Base-by-base conservation (phyloP, 2,329 filamentous ascomycete species). In the Phialophora macrospora region DNA sequence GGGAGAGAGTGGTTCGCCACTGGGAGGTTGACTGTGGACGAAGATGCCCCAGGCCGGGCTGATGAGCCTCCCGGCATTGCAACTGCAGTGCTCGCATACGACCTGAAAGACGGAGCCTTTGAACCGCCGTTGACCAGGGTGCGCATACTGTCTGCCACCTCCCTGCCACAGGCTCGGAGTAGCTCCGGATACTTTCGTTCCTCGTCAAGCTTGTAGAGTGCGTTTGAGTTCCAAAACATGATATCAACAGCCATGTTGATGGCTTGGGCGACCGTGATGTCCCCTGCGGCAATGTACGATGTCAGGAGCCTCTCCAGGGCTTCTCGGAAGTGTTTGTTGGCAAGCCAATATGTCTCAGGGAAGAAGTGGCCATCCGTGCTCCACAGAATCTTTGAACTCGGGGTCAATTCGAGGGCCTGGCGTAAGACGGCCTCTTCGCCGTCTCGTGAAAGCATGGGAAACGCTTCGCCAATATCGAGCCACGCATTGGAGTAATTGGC, bases 341-440 rank as follows among this genome's bases (percentile, higher is more conserved):
- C 90, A 4, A 94, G 80, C 72, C 90, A 85, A 72, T 88, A 95
- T 0, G 89, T 92, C 76, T 94, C 91, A 0, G 91, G 90, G 66
- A 91, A 90, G 76, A 85, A 90, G 74, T 93, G 90, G 0, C 90
- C 91, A 73, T 93, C 90, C 0, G 90, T 93, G 68, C 90, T 92
- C 86, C 90, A 94, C 0, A 94, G 78, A 0, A 95, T 82, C 78
- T 94, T 94, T 59, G 86, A 87, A 62, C 85, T 87, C 0, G 92
- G 91, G 24, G 88, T 89, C 3, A 94, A 76, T 75, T 96, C 92
- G 8, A 96, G 77, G 1, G 90, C 86, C 73, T 95, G 86, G 52
- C 88, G 85, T 12, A 96, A 70, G 1, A 92, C 84, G 0, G 81
- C 80, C 71, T 90, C 87, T 75, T 96, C 91, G 0, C 91, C 92